Base-by-base conservation (phyloP, 2,329 filamentous ascomycete genomes). In the Pseudocercospora pini-densiflorae region DNA sequence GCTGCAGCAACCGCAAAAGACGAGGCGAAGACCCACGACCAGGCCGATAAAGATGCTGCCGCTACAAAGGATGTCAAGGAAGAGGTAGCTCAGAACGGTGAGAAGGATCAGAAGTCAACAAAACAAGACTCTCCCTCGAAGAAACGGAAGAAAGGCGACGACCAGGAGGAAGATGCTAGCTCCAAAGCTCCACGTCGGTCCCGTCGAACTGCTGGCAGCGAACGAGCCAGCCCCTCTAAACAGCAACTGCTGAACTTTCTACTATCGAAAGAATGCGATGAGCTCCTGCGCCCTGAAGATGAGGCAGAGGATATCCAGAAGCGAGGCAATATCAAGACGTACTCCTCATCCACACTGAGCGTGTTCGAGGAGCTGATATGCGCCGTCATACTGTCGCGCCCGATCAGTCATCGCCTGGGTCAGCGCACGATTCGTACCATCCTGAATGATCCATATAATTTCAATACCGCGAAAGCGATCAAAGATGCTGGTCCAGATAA, bases 291-390 rank as follows among this genome's bases (percentile, higher is more conserved):
- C 1, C 77, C 77, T 9, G 72, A 75, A 21, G 78, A 79, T 61
- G 78, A 80, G 63, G 66, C 68, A 3, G 60, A 76, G 23, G 73
- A 75, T 57, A 43, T 79, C n/a, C 31, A 74, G 24, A 27, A 67
- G 2, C 68, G 69, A 3, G 73, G 71, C 21, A 66, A 76, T 14
- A 70, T 75, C 43, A 72, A 71, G 4, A 78, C 77, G 3, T 79
- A 80, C 67, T 74, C 75, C 10, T 68, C 71, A 33, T 69, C 71
- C 8, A 70, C 71, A 1, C 70, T 81, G 16, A 80, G 73, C 5
- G 78, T 81, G 0, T 83, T 82, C 69, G 79, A 84, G 71, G 80
- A 84, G 66, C 77, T 84, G 1, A 70, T 83, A 29, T 79, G 77
- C 63, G 81, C 82, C 8, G 75, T 82, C 33, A 74, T 84, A 16